These are phyloP conservation scores for Saccharomyces hybrid DNA, from an alignment of 1,139 yeast genomes.

Conservation along the genomic window DNA sequence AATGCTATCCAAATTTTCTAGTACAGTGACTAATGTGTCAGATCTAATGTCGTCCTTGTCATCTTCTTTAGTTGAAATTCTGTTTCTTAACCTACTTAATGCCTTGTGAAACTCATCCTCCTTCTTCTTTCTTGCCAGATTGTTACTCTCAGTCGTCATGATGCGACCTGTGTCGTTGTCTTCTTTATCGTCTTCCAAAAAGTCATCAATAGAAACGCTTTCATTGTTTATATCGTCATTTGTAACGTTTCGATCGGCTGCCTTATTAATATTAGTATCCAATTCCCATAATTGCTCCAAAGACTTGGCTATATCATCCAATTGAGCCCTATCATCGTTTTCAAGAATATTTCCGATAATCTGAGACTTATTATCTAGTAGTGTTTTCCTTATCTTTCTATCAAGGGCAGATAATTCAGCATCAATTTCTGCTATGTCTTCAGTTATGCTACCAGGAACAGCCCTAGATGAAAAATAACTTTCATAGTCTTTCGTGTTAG, in stretches of 20 bases:
- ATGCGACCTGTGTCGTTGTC: slow-evolving; percentile 1
- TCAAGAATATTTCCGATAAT: slow-evolving; percentile 33
- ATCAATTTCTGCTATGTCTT: slow-evolving; percentile 45
- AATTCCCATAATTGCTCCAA: slow-evolving; percentile 34
- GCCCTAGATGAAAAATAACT: slow-evolving; percentile 28
- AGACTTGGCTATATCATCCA: slow-evolving; percentile 27
- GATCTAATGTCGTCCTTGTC: slow-evolving; percentile 13
- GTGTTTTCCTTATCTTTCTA: slow-evolving; percentile 30
- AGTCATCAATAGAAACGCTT: slow-evolving; percentile 1
- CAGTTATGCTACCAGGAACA: slow-evolving; percentile 30
- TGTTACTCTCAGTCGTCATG: background rate
- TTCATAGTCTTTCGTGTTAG: slow-evolving; percentile 17
- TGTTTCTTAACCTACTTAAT: slow-evolving; percentile 24
- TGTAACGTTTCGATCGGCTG: slow-evolving; percentile 16
- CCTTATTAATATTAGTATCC: slow-evolving; percentile 14
- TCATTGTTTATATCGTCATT: slow-evolving; percentile 7
- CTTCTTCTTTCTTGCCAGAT: slow-evolving; percentile 9
- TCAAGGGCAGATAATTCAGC: slow-evolving; percentile 36
- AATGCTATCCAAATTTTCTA: slow-evolving; percentile 61
- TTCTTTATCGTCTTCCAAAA: slow-evolving; percentile 13
- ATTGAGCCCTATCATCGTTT: slow-evolving; percentile 17
- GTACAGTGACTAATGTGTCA: slow-evolving; percentile 36
- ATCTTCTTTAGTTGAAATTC: slow-evolving; percentile 11
- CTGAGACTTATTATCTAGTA: slow-evolving; percentile 29
- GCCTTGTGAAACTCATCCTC: slow-evolving; percentile 32